A percentile compares a stretch with the other conserved stretches of the same genome.
These are phyloP conservation scores for Osmanthus fragrans DNA, from an alignment of 257 asterid species.

Conservation along the genomic window DNA sequence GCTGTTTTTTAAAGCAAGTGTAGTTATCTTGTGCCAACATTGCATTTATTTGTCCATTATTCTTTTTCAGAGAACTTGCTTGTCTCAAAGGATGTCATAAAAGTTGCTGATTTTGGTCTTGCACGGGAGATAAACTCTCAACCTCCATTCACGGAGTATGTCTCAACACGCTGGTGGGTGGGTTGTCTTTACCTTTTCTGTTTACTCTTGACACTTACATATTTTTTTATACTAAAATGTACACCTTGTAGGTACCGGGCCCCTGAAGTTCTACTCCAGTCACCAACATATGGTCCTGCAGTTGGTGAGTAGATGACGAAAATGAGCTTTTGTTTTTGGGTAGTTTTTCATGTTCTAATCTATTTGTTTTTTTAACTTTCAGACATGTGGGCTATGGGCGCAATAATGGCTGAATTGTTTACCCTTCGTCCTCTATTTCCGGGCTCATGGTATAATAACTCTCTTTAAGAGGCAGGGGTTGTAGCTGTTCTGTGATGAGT, in stretches of 20 bases:
- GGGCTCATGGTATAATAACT: slow-evolving; percentile 50
- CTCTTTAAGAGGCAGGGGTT: slow-evolving; percentile 6
- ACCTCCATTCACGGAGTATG: slow-evolving; percentile 72
- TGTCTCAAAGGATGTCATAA: slow-evolving; percentile 52
- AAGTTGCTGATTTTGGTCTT: slow-evolving; percentile 70
- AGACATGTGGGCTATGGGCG: slow-evolving; percentile 94
- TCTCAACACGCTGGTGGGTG: slow-evolving; percentile 72
- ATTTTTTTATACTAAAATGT: slow-evolving; percentile 4
- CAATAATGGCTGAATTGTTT: slow-evolving; percentile 72
- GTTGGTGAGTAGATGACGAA: slow-evolving; percentile 50
- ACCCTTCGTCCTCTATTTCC: slow-evolving; percentile 69
- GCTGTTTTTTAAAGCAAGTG: neutral
- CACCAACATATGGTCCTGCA: slow-evolving; percentile 56
- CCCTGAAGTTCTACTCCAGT: slow-evolving; percentile 71
- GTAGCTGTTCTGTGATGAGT: slow-evolving; percentile 13
- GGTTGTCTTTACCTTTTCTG: neutral
- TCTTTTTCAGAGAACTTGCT: slow-evolving; percentile 45
- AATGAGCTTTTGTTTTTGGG: neutral
- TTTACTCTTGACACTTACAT: neutral
- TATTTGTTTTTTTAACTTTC: slow-evolving; percentile 17
- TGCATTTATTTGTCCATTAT: slow-evolving; percentile 1
- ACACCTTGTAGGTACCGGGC: slow-evolving; percentile 61
- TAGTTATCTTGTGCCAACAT: neutral
- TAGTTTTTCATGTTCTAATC: slow-evolving; percentile 10
- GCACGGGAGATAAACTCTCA: slow-evolving; percentile 63